Conservation (phyloP, 495 filamentous ascomycete genomes). For the Penicillium silybi region DNA sequence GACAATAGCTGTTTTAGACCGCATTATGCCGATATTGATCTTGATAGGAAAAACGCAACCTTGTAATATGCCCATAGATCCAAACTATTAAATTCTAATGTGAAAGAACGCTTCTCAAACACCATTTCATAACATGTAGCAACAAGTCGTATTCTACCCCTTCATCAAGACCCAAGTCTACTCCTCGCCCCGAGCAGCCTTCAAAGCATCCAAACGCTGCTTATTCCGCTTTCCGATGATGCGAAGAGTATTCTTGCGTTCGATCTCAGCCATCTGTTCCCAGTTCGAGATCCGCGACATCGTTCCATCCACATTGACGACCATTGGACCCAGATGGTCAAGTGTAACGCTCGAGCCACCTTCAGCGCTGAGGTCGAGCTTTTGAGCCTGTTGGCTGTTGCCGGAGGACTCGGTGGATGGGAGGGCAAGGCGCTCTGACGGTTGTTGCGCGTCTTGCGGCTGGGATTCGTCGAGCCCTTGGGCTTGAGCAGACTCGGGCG, state of each 20-base stretch:
- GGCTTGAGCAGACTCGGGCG: neutral
- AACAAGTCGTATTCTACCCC: neutral
- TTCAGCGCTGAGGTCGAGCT: constrained; percentile 46
- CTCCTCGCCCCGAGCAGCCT: constrained; percentile 27
- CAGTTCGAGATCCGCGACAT: constrained; percentile 64
- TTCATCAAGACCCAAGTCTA: neutral
- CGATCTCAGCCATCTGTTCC: constrained; percentile 60
- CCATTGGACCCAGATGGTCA: constrained; percentile 61
- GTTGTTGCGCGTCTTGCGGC: constrained; percentile 6
- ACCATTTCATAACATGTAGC: neutral
- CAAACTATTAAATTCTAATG: too few relatives aligned
- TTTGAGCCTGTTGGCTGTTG: too few relatives aligned
- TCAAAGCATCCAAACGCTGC: constrained; percentile 52
- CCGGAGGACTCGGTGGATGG: constrained; percentile 22
- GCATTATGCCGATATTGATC: neutral
- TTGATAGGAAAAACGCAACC: neutral
- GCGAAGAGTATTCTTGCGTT: constrained; percentile 57
- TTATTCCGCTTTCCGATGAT: constrained; percentile 63
- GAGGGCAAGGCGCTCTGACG: constrained; percentile 23
- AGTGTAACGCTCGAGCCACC: constrained; percentile 44
- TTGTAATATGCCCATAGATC: neutral
- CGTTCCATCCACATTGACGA: constrained; percentile 64
- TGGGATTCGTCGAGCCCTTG: constrained; percentile 12
- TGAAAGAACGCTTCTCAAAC: neutral
- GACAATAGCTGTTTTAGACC: neutral